Base-by-base conservation (phyloP, 805 yeast genomes). In the Lipomyces sp. region DNA sequence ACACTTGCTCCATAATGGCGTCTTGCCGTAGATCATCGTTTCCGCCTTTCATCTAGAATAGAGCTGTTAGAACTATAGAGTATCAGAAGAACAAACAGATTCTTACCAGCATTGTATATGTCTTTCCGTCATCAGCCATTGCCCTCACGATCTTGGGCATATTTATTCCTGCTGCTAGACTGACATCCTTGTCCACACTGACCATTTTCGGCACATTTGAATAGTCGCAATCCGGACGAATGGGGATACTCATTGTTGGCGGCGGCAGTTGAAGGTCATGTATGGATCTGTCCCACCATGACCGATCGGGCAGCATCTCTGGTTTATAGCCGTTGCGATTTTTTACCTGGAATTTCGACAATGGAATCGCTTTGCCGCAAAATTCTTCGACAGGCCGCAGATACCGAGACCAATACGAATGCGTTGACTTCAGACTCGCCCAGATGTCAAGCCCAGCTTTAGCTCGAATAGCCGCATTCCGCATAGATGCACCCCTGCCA, bases 1-100 rank as follows among this genome's bases (percentile, higher is more conserved):
- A 95, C 1, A 94, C 98, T 75, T 95, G 98, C 76, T 94, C 96
- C 99, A 95, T 96, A 64, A 95, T 91, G 0, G 97, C 90, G 78
- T 95, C 99, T 77, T 96, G 99, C 60, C 98, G 80, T 61, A 95
- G 79, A 77, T 95, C 99, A 78, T 95, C 99, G 8, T 90, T 84
- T 4, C 96, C 92, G 33, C 91, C 91, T 75, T 95, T 95, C 70
- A 68, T 56, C 70, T 63, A 7, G 29, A 33, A 33, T 11, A 3
- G 33, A 32, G 15, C 51, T 18, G 10, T 64, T 50, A 57, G 32
- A 58, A 18, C 6, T 7, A 39, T 32, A 24, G 13, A 55, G 29
- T 33, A 24, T 24, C n/a, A n/a, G 1, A n/a, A 42, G n/a, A n/a
- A 42, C 18, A 1, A n/a, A 13, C 18, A 13, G 11, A 4, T 53